Base-by-base conservation (phyloP, 2,329 filamentous ascomycete species). In the Talaromyces sp. region DNA sequence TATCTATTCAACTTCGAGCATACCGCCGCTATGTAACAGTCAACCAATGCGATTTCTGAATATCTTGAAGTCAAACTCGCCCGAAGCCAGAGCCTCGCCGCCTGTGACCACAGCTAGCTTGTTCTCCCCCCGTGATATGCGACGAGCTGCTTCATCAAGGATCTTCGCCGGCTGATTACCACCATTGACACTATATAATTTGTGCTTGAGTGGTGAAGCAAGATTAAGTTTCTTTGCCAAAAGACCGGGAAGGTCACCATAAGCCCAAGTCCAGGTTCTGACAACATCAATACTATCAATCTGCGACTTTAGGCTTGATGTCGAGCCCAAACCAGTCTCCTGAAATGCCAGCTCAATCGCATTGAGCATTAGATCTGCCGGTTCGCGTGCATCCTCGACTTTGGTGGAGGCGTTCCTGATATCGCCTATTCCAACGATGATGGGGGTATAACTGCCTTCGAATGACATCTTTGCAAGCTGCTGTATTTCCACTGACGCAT, bases 351-450 rank as follows among this genome's bases (percentile, higher is more conserved):
- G 72, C 3, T 75, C 70, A 35, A 88, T 84, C 1, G 87, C 85
- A 65, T 83, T 76, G 14, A 85, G 73, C 75, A 90, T 90, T 5
- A 90, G 74, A 24, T 83, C 75, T 2, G 84, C 78, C 0, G 88
- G 88, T 70, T 90, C 87, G 33, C 83, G 78, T 8, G 86, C 85
- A 72, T 86, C 81, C 66, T 82, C 76, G 4, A 83, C 66, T 33
- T 77, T 75, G 33, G 77, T 77, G 2, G 84, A 84, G 58, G 82
- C 81, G 71, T 90, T 89, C 66, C 84, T 83, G 67, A 88, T 74
- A 70, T 90, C 87, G 63, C 82, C 87, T 0, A 89, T 84, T 35
- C 87, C 88, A 59, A 90, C 80, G 33, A 90, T 82, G 24, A 90
- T 76, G 0, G 88, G 87, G 14, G 65, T 66, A 39, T 48, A 47